A percentile compares a stretch with the other conserved stretches of the same genome.
phyloP scores from a whole-genome alignment of 164 flowering plant species.

The Aristolochia californica region DNA sequence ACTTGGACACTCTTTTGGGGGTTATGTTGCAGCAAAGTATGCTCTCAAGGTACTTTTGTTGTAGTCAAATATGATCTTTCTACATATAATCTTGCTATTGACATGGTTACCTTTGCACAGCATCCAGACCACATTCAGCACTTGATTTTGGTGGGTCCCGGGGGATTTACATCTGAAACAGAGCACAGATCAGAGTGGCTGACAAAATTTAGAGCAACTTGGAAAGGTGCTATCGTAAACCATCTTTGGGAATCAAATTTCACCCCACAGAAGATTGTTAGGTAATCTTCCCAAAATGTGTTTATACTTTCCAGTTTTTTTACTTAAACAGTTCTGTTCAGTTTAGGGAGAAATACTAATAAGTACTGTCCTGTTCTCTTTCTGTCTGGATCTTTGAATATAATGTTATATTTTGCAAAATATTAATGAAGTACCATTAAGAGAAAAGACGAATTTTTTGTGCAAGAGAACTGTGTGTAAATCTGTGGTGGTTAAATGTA shows the following conservation, averaged over 20 bases:
- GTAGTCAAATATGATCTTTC: background rate
- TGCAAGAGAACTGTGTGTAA: no score
- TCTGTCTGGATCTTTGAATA: no score
- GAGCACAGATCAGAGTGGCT: conserved; percentile 54
- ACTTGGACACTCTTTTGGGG: conserved; percentile 98
- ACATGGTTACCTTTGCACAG: conserved; percentile 25
- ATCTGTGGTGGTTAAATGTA: no score
- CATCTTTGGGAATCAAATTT: conserved; percentile 95
- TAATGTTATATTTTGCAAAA: no score
- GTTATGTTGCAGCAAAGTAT: conserved; percentile 95
- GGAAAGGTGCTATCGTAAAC: conserved; percentile 83
- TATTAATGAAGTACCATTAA: no score
- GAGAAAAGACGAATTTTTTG: no score
- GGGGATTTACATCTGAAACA: conserved; percentile 72
- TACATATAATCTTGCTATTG: background rate
- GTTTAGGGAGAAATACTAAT: no score
- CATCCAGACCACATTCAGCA: conserved; percentile 90
- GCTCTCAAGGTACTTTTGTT: conserved; percentile 71
- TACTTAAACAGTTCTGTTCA: no score
- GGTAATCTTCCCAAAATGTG: conserved; percentile 28
- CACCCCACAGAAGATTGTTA: conserved; percentile 76
- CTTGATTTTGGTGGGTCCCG: conserved; percentile 88
- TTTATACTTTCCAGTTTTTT: conserved; percentile 37
- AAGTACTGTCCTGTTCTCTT: no score
- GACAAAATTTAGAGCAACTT: conserved; percentile 57